Evolutionary conservation across 139 green algal genomes (phyloP), one percentile per base, ranked within the genome.

Genomic region (Chlamydomonas eustigma): DNA sequence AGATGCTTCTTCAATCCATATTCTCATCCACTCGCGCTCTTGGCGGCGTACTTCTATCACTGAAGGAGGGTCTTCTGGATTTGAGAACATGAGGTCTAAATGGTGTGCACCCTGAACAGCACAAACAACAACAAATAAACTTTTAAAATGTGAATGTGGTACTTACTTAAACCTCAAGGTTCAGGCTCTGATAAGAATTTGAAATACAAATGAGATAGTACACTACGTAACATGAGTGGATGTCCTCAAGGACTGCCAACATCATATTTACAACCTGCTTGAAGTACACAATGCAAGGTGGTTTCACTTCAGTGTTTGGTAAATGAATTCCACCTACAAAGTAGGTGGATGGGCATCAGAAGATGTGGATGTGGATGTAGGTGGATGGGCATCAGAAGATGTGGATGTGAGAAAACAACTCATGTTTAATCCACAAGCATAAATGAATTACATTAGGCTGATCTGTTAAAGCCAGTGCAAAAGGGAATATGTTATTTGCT

Each of bases 31-130:
- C 6, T 80, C 36, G 34, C 78, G 52, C 52, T 90, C 75, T n/a
- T 65, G 39, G 2, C 76, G 39, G 18, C 88, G 74, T 18, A 82
- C 85, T 37, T 77, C 35, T 2, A 52, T 80, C n/a, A 92, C 88
- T 12, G 80, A 85, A 8, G 74, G 76, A 0, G 85, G 85, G 76
- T 93, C 88, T 6, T 86, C 66, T 1, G 73, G 74, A 38, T 89
- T 67, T 2, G 64, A 81, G 69, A 87, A 90, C 86, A 91, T 90
- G 35, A 91, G 80, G 71, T 93, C 88, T 51, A 91, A 58, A 76
- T 93, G 88, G 71, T 91, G 88, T 2, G 88, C 88, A 22, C 86
- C 88, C 74, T 78, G 39, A 31, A 24, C 3, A 68, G 4, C 71
- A 39, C n/a, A 6, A 4, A 31, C 4, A 5, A 5, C 2, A 22